phyloP scores from a whole-genome alignment of 148 eudicot species.

The Fagopyrum tataricum region DNA sequence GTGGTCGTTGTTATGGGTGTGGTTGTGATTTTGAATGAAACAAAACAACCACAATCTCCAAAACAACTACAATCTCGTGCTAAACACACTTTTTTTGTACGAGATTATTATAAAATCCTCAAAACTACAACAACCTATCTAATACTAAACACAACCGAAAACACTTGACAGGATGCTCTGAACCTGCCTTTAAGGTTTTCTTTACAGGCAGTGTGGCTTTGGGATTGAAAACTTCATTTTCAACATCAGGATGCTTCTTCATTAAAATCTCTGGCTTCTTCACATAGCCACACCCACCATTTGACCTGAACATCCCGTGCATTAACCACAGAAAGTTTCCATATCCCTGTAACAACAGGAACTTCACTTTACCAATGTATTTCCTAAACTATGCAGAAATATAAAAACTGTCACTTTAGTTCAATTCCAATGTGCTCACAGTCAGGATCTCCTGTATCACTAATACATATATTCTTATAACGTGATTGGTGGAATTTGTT shows the following conservation, averaged over 20 bases:
- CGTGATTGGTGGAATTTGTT: no score
- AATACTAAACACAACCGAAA: background rate
- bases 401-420: background rate
- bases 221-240: constrained; percentile 56
- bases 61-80: no score
- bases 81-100: no score
- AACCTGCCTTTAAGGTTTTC: constrained; percentile 43
- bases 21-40: no score
- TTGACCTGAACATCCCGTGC: constrained; percentile 79
- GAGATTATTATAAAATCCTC: no score
- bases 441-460: no score
- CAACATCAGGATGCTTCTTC: constrained; percentile 28
- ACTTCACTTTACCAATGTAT: background rate
- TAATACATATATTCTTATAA: no score
- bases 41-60: no score
- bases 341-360: constrained; percentile 41
- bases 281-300: constrained; percentile 80
- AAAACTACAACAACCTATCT: no score
- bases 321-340: constrained; percentile 70
- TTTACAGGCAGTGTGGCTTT: constrained; percentile 36
- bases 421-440: background rate
- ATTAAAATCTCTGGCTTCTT: constrained; percentile 71
- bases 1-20: no score
- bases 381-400: background rate
- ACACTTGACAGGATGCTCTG: background rate